These are phyloP conservation scores for Ramaria sp. DNA, from an alignment of 768 basidiomycete species.

Conservation along the genomic window DNA sequence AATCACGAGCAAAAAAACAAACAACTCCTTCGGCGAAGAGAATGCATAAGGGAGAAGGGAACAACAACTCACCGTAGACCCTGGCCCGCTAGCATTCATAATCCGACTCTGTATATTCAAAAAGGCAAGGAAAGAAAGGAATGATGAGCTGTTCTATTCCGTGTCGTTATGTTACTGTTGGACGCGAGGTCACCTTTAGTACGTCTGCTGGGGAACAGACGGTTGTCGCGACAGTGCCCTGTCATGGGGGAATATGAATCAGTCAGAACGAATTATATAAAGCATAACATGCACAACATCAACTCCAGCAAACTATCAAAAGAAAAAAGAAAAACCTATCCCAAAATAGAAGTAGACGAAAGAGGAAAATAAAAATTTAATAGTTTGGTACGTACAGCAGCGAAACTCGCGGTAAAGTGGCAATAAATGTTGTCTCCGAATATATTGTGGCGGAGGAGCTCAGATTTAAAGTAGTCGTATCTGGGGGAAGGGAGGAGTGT, in stretches of 20 bases:
- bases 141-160: background rate
- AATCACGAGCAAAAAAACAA: background rate
- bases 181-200: conserved; percentile 42
- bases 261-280: background rate
- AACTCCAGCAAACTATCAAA: background rate
- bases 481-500: conserved; percentile 26
- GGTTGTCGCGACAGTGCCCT: conserved; percentile 85
- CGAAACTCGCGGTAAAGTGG: conserved; percentile 82
- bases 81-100: conserved; percentile 82
- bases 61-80: conserved; percentile 46
- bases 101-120: conserved; percentile 73
- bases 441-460: conserved; percentile 57
- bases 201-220: conserved; percentile 87
- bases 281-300: background rate
- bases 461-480: conserved; percentile 88
- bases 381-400: conserved; percentile 61
- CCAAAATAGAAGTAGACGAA: too few relatives aligned
- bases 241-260: background rate
- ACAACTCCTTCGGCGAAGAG: too few relatives aligned
- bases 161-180: background rate
- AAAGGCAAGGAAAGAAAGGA: background rate
- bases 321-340: background rate
- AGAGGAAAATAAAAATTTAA: too few relatives aligned
- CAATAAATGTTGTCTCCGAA: conserved; percentile 75
- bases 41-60: background rate